These are phyloP conservation scores for Bidens hawaiensis DNA, from an alignment of 140 eudicot genomes.

Conservation along the genomic window DNA sequence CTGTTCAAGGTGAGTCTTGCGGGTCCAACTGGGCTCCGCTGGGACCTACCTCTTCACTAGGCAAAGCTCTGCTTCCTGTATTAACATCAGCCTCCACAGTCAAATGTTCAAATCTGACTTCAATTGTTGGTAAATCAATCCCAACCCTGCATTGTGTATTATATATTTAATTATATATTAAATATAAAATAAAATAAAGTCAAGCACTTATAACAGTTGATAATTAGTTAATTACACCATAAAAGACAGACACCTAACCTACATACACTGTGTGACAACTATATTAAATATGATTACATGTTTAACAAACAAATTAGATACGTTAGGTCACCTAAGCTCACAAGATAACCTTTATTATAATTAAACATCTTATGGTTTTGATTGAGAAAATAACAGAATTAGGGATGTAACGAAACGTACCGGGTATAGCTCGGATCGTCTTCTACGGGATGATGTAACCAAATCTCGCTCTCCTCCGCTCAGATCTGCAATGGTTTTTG, in stretches of 20 bases:
- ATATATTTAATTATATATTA: background rate
- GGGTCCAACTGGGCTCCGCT: too few species aligned
- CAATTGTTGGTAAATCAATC: conserved; percentile 55
- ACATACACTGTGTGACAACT: background rate
- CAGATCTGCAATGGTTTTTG: too few species aligned
- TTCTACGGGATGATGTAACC: too few species aligned
- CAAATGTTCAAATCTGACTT: conserved; percentile 66
- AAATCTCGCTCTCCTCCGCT: too few species aligned
- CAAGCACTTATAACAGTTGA: background rate
- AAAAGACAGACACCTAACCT: too few species aligned
- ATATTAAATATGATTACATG: background rate
- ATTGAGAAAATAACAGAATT: too few species aligned
- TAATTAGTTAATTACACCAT: background rate
- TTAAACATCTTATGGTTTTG: background rate
- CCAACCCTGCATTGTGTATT: conserved; percentile 53
- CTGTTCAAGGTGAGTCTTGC: too few species aligned
- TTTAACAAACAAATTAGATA: too few species aligned
- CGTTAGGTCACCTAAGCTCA: conserved; percentile 2
- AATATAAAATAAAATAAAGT: background rate
- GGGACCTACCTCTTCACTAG: too few species aligned
- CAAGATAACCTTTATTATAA: background rate
- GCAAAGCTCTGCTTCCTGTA: conserved; percentile 71
- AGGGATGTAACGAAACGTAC: too few species aligned
- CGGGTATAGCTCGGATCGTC: too few species aligned
- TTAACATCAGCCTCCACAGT: conserved; percentile 57